Conservation (phyloP, 768 basidiomycete genomes). For the Hericium alpestre region DNA sequence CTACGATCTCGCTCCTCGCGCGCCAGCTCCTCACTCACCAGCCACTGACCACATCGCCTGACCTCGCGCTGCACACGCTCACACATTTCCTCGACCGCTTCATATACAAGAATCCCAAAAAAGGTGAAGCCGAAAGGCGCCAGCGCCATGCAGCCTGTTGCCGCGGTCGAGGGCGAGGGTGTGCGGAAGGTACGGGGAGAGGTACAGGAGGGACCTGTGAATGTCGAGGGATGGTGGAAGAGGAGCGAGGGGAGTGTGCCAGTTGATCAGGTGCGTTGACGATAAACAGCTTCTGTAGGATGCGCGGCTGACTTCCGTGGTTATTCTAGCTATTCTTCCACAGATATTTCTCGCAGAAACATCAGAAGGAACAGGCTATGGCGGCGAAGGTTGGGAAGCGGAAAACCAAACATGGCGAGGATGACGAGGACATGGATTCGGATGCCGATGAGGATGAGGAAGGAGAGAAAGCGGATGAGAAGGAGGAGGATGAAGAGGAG, state of each 20-base stretch:
- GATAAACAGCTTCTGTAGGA: no score
- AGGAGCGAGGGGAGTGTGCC: conserved; percentile 63
- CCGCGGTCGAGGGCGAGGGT: conserved; percentile 49
- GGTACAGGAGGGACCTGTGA: conserved; percentile 42
- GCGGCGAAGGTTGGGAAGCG: no score
- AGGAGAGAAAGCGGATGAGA: conserved; percentile 21
- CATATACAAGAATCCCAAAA: conserved; percentile 96
- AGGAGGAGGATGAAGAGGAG: conserved; percentile 13
- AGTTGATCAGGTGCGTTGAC: conserved; percentile 63
- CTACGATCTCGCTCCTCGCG: conserved; percentile 78
- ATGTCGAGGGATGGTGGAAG: conserved; percentile 67
- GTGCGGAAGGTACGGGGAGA: conserved; percentile 66
- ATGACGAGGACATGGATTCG: no score
- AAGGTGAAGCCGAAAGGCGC: conserved; percentile 59
- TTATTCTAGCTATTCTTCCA: conserved; percentile 73
- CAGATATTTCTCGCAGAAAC: conserved; percentile 72
- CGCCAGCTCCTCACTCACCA: conserved; percentile 65
- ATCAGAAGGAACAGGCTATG: conserved; percentile 23
- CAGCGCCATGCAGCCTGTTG: conserved; percentile 93
- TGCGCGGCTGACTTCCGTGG: no score
- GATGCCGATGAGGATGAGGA: no score
- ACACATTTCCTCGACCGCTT: conserved; percentile 95
- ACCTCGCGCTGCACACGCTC: conserved; percentile 87
- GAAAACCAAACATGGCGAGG: no score
- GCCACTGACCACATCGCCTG: conserved; percentile 72